phyloP scores from a whole-genome alignment of 805 yeast species.

The Barnettozyma sucrosica region DNA sequence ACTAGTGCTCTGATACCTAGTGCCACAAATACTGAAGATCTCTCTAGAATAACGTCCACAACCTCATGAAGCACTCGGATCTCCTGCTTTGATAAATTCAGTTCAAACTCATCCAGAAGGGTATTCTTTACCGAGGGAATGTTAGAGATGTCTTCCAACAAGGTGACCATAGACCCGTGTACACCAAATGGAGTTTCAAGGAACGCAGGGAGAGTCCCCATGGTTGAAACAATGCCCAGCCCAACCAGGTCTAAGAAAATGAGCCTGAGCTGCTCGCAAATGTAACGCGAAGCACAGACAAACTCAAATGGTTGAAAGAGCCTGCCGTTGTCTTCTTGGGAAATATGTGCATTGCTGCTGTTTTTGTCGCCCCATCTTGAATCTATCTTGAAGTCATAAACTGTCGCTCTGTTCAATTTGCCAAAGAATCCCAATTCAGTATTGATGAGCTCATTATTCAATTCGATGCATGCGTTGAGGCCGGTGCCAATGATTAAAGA shows the following conservation, averaged over 20 bases:
- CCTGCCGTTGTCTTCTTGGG: constrained; percentile 14
- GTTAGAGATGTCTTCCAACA: constrained; percentile 1
- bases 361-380: constrained; percentile 20
- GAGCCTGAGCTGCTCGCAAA: constrained; percentile 47
- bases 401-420: constrained; percentile 30
- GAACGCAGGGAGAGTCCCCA: constrained; percentile 1
- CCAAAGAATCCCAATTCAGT: constrained; percentile 57
- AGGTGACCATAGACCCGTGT: constrained; percentile 13
- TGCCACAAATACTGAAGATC: constrained; percentile 27
- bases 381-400: constrained; percentile 37
- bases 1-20: constrained; percentile 11
- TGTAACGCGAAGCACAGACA: constrained; percentile 49
- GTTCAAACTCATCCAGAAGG: not conserved
- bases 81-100: constrained; percentile 9
- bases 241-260: constrained; percentile 30
- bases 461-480: constrained; percentile 43
- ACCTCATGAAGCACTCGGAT: constrained; percentile 27
- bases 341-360: not conserved
- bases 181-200: constrained; percentile 1
- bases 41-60: constrained; percentile 33
- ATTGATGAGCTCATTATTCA: constrained; percentile 33
- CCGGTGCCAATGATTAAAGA: constrained; percentile 72
- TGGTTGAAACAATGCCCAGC: not conserved
- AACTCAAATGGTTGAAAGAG: constrained; percentile 54
- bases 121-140: not conserved